Evolutionary conservation across 2,329 filamentous ascomycete species (phyloP).

Genomic region (Diplodia intermedia): DNA sequence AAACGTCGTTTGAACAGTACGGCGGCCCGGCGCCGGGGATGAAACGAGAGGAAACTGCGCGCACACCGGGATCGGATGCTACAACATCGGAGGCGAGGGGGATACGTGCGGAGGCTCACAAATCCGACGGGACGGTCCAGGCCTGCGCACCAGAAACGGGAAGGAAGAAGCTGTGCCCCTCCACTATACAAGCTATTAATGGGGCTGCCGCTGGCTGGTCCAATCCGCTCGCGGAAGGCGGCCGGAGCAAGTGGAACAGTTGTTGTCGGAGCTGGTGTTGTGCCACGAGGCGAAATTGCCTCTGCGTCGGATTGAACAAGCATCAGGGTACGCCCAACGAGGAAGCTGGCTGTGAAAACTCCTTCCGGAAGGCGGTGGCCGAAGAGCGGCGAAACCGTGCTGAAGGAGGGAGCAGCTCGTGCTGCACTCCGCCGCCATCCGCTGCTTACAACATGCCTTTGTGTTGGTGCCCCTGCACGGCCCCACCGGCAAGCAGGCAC

Average conservation of each 20-base stretch:
- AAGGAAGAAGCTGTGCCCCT: not conserved
- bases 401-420: not conserved
- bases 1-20: not conserved
- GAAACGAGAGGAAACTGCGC: constrained; percentile 3
- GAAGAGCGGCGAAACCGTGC: not conserved
- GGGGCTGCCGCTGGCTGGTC: not conserved
- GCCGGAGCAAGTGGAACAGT: constrained; percentile 5
- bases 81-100: not conserved
- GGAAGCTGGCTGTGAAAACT: not conserved
- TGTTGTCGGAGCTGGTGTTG: constrained; percentile 5
- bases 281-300: constrained; percentile 19
- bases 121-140: constrained; percentile 8
- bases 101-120: constrained; percentile 13
- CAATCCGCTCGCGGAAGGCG: constrained; percentile 16
- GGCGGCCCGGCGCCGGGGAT: not conserved
- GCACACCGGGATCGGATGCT: constrained; percentile 11
- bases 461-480: too few species aligned
- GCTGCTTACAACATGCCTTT: not conserved
- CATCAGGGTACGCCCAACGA: not conserved
- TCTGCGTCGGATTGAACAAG: constrained; percentile 11
- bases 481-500: too few species aligned
- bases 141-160: not conserved
- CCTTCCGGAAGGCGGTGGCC: not conserved
- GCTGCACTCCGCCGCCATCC: not conserved
- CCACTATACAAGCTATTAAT: not conserved